Percentiles rank a stretch among this genome's conserved stretches.
phyloP scores from a whole-genome alignment of 768 basidiomycete genomes.

The Mrakia frigida region DNA sequence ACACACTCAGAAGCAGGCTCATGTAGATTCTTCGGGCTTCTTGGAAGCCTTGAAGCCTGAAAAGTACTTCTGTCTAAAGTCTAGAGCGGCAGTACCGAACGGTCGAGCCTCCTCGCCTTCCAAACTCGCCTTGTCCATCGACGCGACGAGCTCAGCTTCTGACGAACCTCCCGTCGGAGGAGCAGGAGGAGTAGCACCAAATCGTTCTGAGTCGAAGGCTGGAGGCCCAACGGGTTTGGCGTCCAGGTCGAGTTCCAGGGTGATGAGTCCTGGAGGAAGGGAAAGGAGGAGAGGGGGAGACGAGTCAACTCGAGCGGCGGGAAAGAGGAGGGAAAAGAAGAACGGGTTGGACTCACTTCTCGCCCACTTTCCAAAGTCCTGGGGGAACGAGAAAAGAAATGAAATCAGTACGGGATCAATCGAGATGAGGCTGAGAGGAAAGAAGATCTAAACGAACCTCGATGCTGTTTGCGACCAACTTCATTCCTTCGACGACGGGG shows the following conservation, averaged over 20 bases:
- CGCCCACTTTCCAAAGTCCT: constrained; percentile 30
- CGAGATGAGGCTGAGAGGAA: neutral
- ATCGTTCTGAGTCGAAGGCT: constrained; percentile 48
- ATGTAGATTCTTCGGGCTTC: neutral
- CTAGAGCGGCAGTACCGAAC: neutral
- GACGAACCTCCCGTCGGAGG: neutral
- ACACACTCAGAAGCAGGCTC: too few species aligned
- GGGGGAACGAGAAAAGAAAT: neutral
- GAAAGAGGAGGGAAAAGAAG: constrained; percentile 30
- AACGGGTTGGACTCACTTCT: constrained; percentile 30
- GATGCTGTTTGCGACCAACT: constrained; percentile 75
- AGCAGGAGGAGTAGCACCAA: neutral
- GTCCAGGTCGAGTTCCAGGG: constrained; percentile 43
- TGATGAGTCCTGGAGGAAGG: constrained; percentile 22
- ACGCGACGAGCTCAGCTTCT: neutral
- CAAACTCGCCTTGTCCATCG: neutral
- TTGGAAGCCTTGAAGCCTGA: constrained; percentile 2
- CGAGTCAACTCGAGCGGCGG: neutral
- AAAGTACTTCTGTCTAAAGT: constrained; percentile 15
- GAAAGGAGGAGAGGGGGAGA: neutral
- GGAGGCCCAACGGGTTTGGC: constrained; percentile 49
- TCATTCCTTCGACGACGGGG: constrained; percentile 75
- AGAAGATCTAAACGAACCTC: constrained; percentile 47
- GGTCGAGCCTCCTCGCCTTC: neutral
- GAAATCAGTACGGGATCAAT: neutral